Conservation (phyloP, 441 rosid species). For the Mallotus repandus region DNA sequence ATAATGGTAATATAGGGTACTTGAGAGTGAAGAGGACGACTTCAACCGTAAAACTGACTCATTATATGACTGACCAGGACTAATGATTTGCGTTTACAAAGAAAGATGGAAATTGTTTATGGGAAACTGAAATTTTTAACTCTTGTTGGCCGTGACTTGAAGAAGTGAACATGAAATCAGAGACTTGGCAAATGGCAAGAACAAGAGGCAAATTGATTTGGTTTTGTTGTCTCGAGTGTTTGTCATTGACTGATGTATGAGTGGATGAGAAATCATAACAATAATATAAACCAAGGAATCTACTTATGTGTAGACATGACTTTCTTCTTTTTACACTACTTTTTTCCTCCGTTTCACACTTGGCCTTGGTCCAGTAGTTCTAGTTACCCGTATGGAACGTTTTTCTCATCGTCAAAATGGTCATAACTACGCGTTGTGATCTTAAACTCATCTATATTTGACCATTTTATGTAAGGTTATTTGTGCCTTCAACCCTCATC, state of each 20-base stretch:
- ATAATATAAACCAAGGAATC: background rate
- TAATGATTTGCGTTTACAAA: background rate
- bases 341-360: conserved; percentile 4
- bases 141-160: too few relatives aligned
- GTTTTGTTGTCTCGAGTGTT: background rate
- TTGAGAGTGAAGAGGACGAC: background rate
- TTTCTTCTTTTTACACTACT: conserved; percentile 22
- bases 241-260: background rate
- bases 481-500: too few relatives aligned
- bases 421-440: too few relatives aligned
- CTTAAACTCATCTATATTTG: too few relatives aligned
- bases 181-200: background rate
- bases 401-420: background rate
- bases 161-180: background rate
- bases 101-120: background rate
- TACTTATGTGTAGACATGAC: background rate
- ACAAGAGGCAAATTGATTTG: background rate
- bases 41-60: background rate
- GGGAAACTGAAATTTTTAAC: too few relatives aligned
- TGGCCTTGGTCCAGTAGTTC: background rate
- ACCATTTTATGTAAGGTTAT: too few relatives aligned
- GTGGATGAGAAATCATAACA: background rate
- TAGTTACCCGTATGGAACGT: too few relatives aligned
- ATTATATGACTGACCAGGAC: too few relatives aligned
- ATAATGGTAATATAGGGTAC: too few relatives aligned